Evolutionary conservation across 23 red algal species (phyloP).

Genomic region (Cyanidiococcus yangmingshanensis): DNA sequence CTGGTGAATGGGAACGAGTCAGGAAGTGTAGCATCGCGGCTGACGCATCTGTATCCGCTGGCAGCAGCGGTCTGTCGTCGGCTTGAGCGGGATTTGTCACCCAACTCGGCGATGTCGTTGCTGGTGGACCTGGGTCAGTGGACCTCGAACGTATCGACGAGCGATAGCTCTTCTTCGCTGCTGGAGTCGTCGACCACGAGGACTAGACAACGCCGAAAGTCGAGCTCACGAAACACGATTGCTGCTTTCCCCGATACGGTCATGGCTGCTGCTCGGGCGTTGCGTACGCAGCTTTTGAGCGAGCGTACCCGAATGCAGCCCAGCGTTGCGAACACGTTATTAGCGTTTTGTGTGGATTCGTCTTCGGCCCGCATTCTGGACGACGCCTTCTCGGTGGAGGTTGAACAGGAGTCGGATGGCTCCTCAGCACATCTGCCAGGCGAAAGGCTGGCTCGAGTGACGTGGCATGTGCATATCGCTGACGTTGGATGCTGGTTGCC

Average conservation of each 20-base stretch:
- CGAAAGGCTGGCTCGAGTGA: neutral
- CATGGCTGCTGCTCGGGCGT: neutral
- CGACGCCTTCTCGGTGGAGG: slow-evolving; percentile 9
- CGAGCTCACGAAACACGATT: neutral
- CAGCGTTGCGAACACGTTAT: neutral
- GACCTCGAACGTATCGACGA: neutral
- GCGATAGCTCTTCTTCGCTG: neutral
- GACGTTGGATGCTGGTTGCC: neutral
- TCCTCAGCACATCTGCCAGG: neutral
- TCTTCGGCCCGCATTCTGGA: slow-evolving; percentile 8
- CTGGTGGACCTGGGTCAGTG: slow-evolving; percentile 7
- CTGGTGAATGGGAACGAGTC: neutral
- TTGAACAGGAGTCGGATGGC: neutral
- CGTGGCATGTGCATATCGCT: neutral
- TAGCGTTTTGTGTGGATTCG: neutral
- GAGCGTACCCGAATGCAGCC: neutral
- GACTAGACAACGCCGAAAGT: neutral
- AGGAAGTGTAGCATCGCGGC: neutral
- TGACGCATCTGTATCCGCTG: neutral
- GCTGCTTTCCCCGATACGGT: neutral
- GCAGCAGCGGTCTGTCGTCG: slow-evolving; percentile 1
- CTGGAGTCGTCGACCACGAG: neutral
- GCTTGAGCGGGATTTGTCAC: neutral
- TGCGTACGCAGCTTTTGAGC: neutral
- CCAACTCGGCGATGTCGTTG: neutral